phyloP scores from a whole-genome alignment of 2,329 filamentous ascomycete species.

The Sporothrix humicola region DNA sequence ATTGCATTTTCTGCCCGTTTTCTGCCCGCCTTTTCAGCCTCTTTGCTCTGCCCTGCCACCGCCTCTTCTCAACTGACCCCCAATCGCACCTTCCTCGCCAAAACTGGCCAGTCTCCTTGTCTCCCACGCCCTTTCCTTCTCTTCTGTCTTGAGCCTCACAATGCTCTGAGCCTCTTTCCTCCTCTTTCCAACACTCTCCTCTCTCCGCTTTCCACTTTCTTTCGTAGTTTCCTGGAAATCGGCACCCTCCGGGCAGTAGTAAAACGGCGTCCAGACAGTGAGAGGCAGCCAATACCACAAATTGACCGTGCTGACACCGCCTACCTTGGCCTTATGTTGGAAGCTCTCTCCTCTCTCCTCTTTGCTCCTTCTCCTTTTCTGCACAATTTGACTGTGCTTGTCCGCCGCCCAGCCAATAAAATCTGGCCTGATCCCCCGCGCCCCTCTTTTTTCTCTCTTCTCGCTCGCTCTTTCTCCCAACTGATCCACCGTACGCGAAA shows the following conservation, averaged over 20 bases:
- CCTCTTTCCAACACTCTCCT: no score
- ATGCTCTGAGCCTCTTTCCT: no score
- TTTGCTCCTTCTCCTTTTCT: not conserved
- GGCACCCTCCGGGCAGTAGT: not conserved
- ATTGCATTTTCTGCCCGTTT: not conserved
- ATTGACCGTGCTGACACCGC: not conserved
- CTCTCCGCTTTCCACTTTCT: no score
- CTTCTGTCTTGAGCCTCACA: no score
- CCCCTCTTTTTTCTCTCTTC: not conserved
- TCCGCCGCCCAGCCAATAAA: not conserved
- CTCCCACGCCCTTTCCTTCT: not conserved
- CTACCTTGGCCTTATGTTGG: not conserved
- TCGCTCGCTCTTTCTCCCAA: conserved; percentile 18
- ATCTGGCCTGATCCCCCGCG: not conserved
- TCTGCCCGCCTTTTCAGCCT: not conserved
- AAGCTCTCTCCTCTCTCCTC: not conserved
- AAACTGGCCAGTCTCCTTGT: not conserved
- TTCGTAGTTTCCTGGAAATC: not conserved
- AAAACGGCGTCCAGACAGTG: not conserved
- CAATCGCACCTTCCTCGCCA: not conserved
- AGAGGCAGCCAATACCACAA: conserved; percentile 26
- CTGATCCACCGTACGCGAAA: conserved; percentile 29
- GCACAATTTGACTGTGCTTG: not conserved
- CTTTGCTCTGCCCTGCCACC: not conserved
- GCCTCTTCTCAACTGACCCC: no score